These are phyloP conservation scores for Corynascus novoguineensis DNA, from an alignment of 495 filamentous ascomycete species.

Conservation along the genomic window DNA sequence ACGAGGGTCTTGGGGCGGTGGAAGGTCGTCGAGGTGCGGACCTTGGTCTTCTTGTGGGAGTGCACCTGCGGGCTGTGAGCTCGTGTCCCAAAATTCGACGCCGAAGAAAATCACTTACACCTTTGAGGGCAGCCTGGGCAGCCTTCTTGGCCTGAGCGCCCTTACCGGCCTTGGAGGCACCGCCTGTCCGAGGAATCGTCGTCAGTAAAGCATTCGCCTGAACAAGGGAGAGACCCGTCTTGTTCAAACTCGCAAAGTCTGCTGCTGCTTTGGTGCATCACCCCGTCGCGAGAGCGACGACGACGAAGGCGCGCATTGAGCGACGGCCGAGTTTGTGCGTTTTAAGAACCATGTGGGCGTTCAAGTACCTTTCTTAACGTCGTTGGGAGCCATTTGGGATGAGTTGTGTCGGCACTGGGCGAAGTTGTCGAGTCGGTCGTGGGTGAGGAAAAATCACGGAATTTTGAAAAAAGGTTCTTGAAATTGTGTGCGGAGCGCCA, in stretches of 20 bases:
- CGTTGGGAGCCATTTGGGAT: slow-evolving; percentile 66
- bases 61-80: slow-evolving; percentile 46
- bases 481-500: slow-evolving; percentile 25
- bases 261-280: slow-evolving; percentile 52
- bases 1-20: slow-evolving; percentile 93
- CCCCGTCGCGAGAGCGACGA: slow-evolving; percentile 22
- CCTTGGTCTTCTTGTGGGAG: slow-evolving; percentile 86
- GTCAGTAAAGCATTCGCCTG: slow-evolving; percentile 38
- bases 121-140: slow-evolving; percentile 87
- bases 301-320: slow-evolving; percentile 31
- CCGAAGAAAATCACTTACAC: slow-evolving; percentile 52
- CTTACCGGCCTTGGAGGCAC: slow-evolving; percentile 60
- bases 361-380: slow-evolving; percentile 66
- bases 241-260: slow-evolving; percentile 56
- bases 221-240: slow-evolving; percentile 30
- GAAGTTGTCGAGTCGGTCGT: slow-evolving; percentile 29
- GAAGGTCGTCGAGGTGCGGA: slow-evolving; percentile 90
- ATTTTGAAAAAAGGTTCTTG: slow-evolving; percentile 12
- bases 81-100: neutral
- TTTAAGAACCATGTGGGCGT: slow-evolving; percentile 18
- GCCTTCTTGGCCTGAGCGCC: slow-evolving; percentile 76
- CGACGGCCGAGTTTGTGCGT: slow-evolving; percentile 31
- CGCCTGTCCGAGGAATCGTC: slow-evolving; percentile 30
- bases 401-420: slow-evolving; percentile 41
- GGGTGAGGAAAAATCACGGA: slow-evolving; percentile 16